Evolutionary conservation across 2,329 filamentous ascomycete species (phyloP).

Genomic region (Cercospora berteroae): DNA sequence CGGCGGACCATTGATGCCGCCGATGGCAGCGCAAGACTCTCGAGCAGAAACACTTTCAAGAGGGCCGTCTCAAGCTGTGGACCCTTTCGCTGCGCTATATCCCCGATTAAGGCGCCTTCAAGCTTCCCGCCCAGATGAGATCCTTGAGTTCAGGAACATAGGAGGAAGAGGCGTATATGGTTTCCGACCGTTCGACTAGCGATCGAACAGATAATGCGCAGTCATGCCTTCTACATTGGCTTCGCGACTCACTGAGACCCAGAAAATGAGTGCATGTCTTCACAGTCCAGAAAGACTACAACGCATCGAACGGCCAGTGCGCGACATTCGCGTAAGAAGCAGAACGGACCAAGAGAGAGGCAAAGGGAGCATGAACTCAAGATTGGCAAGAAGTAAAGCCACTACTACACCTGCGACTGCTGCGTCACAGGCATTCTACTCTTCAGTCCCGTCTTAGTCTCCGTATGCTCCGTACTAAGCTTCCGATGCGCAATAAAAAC

Average conservation of each 20-base stretch:
- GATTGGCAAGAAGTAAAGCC: neutral
- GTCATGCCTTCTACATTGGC: neutral
- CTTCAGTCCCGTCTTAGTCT: conserved; percentile 50
- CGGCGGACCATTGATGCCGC: neutral
- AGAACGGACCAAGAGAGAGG: neutral
- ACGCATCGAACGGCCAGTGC: neutral
- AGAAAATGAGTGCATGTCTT: neutral
- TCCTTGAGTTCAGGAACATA: neutral
- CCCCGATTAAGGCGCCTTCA: neutral
- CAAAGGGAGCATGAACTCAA: neutral
- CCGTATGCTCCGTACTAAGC: conserved; percentile 52
- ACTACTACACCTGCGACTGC: neutral
- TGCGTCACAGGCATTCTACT: neutral
- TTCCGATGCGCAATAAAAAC: conserved; percentile 46
- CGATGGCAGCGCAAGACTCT: neutral
- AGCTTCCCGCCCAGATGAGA: neutral
- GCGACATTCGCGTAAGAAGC: neutral
- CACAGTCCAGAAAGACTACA: neutral
- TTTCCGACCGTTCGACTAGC: neutral
- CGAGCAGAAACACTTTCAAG: neutral
- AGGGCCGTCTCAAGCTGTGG: neutral
- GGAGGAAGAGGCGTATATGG: neutral
- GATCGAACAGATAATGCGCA: neutral
- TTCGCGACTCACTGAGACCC: neutral
- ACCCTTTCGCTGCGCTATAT: neutral